Percentiles rank a stretch among this genome's conserved stretches.
Evolutionary conservation across 129 eudicot genomes (phyloP).

Genomic region (Chrysanthemum seticuspe): DNA sequence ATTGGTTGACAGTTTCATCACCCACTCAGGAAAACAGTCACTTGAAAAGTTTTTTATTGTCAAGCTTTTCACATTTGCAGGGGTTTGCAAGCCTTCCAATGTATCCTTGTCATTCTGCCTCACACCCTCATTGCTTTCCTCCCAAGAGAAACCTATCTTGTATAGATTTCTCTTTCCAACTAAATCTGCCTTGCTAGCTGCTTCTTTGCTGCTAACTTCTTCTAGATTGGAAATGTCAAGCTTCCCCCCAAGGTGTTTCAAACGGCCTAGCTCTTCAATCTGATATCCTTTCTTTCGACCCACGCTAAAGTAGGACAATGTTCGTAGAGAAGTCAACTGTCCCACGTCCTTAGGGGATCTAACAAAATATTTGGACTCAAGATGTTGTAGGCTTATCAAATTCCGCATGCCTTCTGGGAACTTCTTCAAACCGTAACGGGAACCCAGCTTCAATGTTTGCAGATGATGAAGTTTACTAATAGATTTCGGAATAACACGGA

Average conservation of each 20-base stretch:
- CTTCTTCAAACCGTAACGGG: not conserved
- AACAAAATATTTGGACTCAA: not conserved
- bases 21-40: not conserved
- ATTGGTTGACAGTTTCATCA: not conserved
- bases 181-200: not conserved
- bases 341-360: not conserved
- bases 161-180: not conserved
- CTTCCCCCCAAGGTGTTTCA: not conserved
- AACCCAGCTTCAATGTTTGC: not conserved
- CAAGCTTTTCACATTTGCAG: not conserved
- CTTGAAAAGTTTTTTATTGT: not conserved
- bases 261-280: not conserved
- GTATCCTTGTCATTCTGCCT: not conserved
- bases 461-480: not conserved
- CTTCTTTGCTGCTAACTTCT: not conserved
- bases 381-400: not conserved
- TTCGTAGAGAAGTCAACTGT: not conserved
- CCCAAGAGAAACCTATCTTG: not conserved
- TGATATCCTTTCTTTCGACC: not conserved
- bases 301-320: not conserved
- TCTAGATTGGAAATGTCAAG: not conserved
- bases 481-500: not conserved
- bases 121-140: not conserved
- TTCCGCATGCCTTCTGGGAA: not conserved
- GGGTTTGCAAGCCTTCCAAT: not conserved